These are phyloP conservation scores for Pezicula neosporulosa DNA, from an alignment of 2,329 filamentous ascomycete genomes.

Conservation along the genomic window DNA sequence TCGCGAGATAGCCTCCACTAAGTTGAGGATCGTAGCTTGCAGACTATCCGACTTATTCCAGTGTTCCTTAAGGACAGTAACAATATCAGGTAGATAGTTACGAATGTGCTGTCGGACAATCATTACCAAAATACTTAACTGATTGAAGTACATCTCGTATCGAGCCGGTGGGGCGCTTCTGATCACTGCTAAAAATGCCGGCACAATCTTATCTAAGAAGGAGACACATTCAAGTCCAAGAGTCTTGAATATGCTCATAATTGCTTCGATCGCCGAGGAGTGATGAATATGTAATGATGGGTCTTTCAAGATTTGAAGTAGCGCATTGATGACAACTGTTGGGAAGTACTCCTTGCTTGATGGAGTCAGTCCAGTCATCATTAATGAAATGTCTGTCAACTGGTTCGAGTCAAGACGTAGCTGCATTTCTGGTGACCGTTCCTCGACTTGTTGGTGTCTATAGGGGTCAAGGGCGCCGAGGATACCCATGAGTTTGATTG, in stretches of 20 bases:
- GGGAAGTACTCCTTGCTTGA: conserved; percentile 99
- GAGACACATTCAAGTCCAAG: conserved; percentile 93
- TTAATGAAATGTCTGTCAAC: conserved; percentile 90
- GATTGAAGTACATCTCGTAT: conserved; percentile 95
- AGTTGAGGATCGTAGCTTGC: conserved; percentile 84
- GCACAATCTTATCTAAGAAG: conserved; percentile 90
- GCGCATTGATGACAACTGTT: conserved; percentile 93
- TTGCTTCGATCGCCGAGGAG: conserved; percentile 90
- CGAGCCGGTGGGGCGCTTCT: conserved; percentile 72
- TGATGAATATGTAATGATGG: conserved; percentile 87
- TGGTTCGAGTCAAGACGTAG: conserved; percentile 58
- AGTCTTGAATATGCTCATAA: conserved; percentile 98
- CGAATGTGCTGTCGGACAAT: conserved; percentile 97
- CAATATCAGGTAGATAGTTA: conserved; percentile 82
- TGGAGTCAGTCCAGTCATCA: conserved; percentile 95
- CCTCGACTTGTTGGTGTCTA: conserved; percentile 91
- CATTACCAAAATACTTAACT: conserved; percentile 85
- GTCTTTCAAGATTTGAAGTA: conserved; percentile 89
- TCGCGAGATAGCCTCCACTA: conserved; percentile 90
- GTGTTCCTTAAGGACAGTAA: conserved; percentile 82
- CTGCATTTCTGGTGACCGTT: conserved; percentile 80
- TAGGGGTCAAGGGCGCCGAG: conserved; percentile 94
- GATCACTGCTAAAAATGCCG: conserved; percentile 89
- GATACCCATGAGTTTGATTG: conserved; percentile 94
- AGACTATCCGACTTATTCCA: conserved; percentile 80